phyloP scores from a whole-genome alignment of 805 yeast genomes.

The Kregervanrija delftensis region DNA sequence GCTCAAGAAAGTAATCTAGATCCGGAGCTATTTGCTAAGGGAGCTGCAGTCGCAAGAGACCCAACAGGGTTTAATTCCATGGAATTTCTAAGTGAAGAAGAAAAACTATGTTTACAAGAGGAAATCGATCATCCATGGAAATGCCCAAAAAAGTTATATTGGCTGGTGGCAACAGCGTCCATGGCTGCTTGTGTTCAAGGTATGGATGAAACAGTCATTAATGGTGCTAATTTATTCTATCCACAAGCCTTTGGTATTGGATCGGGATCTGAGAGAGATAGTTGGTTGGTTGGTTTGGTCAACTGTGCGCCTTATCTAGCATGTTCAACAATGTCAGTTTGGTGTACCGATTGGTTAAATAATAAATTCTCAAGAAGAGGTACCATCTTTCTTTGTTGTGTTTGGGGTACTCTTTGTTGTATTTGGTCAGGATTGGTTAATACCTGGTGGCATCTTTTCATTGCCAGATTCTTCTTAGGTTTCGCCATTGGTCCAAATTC shows the following conservation, averaged over 20 bases:
- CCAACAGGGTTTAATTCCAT: slow-evolving; percentile 54
- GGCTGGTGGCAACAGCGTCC: slow-evolving; percentile 58
- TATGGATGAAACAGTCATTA: slow-evolving; percentile 72
- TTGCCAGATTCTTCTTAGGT: slow-evolving; percentile 60
- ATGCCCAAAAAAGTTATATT: slow-evolving; percentile 39
- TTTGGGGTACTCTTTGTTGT: slow-evolving; percentile 53
- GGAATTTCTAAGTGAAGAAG: slow-evolving; percentile 48
- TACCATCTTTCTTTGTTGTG: slow-evolving; percentile 59
- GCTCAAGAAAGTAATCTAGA: slow-evolving; percentile 51
- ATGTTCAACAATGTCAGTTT: slow-evolving; percentile 53
- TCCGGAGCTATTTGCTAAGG: slow-evolving; percentile 52
- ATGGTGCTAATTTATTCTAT: slow-evolving; percentile 63
- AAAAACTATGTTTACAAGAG: slow-evolving; percentile 40
- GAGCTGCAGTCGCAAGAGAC: slow-evolving; percentile 60
- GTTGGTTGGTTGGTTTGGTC: slow-evolving; percentile 55
- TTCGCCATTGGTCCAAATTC: slow-evolving; percentile 67
- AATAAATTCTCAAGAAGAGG: slow-evolving; percentile 54
- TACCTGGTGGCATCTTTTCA: slow-evolving; percentile 63
- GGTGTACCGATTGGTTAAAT: slow-evolving; percentile 58
- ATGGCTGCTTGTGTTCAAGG: slow-evolving; percentile 78
- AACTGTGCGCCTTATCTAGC: slow-evolving; percentile 69
- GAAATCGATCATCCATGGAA: slow-evolving; percentile 43
- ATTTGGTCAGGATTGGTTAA: slow-evolving; percentile 62
- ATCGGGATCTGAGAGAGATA: slow-evolving; percentile 37
- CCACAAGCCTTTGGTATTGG: slow-evolving; percentile 49